Percentiles rank a stretch among this genome's conserved stretches.
Conservation (phyloP, 2,329 filamentous ascomycete species). For the Alternaria dauci region DNA sequence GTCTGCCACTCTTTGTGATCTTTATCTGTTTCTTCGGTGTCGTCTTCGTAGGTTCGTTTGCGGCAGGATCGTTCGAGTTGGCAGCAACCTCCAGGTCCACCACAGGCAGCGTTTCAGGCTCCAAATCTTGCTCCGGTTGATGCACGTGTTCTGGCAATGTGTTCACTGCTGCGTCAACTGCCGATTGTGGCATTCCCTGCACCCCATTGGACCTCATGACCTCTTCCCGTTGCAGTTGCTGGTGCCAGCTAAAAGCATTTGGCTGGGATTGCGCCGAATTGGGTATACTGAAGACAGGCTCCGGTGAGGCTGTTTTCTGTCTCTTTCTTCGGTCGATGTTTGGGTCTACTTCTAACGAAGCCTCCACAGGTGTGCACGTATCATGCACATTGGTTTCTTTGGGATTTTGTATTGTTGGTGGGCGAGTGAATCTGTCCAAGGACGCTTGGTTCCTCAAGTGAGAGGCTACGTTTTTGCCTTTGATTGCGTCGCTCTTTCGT, state of each 20-base stretch:
- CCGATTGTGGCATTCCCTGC: background rate
- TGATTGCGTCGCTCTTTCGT: constrained; percentile 29
- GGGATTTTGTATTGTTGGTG: constrained; percentile 7
- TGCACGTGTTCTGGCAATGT: background rate
- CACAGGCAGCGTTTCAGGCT: constrained; percentile 1
- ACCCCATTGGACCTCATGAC: constrained; percentile 15
- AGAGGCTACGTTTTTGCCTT: constrained; percentile 21
- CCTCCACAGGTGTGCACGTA: constrained; percentile 7
- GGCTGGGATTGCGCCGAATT: background rate
- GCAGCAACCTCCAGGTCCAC: background rate
- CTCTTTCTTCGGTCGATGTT: constrained; percentile 49
- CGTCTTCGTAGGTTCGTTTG: constrained; percentile 8
- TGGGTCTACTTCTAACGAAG: constrained; percentile 38
- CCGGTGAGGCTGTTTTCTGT: constrained; percentile 48
- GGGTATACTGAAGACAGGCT: background rate
- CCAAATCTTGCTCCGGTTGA: constrained; percentile 4
- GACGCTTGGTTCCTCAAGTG: constrained; percentile 36
- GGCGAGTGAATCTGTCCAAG: constrained; percentile 38
- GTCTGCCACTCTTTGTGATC: constrained; percentile 56
- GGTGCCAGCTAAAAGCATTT: constrained; percentile 32
- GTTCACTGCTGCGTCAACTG: background rate
- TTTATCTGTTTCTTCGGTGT: constrained; percentile 49
- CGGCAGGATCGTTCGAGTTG: background rate
- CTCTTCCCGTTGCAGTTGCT: constrained; percentile 42
- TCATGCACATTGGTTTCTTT: background rate